A percentile compares a stretch with the other conserved stretches of the same genome.
Conservation (phyloP, 2,329 filamentous ascomycete species). For the Tolypocladium endophyticum region DNA sequence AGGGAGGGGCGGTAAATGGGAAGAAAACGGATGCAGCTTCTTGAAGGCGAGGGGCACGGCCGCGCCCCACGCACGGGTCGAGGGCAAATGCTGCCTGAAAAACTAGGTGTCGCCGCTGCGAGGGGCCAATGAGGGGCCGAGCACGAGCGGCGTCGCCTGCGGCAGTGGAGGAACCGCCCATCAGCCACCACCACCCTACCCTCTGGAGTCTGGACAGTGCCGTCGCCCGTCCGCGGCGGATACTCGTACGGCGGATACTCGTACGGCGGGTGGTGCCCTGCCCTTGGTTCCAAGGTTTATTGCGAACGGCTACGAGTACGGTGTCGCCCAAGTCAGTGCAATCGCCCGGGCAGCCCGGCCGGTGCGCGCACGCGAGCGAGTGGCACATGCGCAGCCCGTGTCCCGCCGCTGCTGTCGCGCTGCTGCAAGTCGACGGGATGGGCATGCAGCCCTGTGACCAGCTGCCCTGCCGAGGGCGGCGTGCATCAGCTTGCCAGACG, state of each 20-base stretch:
- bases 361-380: neutral
- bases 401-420: no score
- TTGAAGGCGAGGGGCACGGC: conserved; percentile 1
- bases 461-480: neutral
- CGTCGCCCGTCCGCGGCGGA: neutral
- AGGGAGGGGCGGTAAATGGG: conserved; percentile 1
- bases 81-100: conserved; percentile 3
- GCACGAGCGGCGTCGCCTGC: neutral
- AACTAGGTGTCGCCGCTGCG: neutral
- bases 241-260: no score
- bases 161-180: neutral
- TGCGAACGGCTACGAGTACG: no score
- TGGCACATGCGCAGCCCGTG: neutral
- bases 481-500: neutral
- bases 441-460: neutral
- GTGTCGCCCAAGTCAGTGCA: neutral
- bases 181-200: neutral
- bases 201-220: neutral
- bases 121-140: neutral
- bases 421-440: neutral
- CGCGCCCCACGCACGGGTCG: neutral
- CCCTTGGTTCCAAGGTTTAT: no score
- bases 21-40: conserved; percentile 3
- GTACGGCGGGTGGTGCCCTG: no score
- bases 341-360: neutral